phyloP scores from a whole-genome alignment of 2,329 filamentous ascomycete genomes.

The Ciborinia camelliae region DNA sequence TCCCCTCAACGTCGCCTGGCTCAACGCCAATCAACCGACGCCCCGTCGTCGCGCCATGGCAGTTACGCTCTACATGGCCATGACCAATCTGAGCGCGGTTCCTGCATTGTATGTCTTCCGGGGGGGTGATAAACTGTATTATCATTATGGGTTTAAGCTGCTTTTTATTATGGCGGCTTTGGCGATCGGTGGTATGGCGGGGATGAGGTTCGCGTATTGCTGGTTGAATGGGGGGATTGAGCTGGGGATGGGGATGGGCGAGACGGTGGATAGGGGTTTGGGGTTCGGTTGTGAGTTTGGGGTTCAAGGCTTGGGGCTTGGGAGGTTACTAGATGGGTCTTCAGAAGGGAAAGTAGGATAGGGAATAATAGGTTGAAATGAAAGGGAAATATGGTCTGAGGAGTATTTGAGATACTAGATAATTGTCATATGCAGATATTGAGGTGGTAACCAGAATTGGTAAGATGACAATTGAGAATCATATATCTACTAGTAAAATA shows the following conservation, averaged over 20 bases:
- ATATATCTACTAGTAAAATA: too few relatives aligned
- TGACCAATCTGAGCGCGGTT: conserved; percentile 11
- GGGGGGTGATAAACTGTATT: conserved; percentile 16
- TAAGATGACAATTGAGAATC: too few relatives aligned
- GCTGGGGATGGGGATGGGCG: conserved; percentile 13
- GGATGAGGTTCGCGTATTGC: conserved; percentile 11
- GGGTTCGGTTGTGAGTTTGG: conserved; percentile 10
- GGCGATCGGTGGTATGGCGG: conserved; percentile 15
- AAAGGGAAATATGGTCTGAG: fast-evolving
- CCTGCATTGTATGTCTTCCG: conserved; percentile 16
- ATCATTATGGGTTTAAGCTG: conserved; percentile 15
- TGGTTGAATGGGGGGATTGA: conserved; percentile 17
- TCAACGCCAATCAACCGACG: conserved; percentile 13
- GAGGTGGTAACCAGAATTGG: background rate
- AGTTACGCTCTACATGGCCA: conserved; percentile 14
- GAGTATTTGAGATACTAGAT: background rate
- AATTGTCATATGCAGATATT: background rate
- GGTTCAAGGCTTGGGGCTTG: too few relatives aligned
- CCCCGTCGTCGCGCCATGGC: conserved; percentile 15
- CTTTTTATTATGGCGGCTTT: conserved; percentile 16
- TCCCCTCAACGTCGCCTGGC: conserved; percentile 19
- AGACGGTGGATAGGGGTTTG: conserved; percentile 16
- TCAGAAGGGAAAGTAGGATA: too few relatives aligned
- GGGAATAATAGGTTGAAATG: background rate
- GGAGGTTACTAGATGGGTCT: too few relatives aligned